phyloP scores from a whole-genome alignment of 257 asterid species.

The Solanum appendiculatum region DNA sequence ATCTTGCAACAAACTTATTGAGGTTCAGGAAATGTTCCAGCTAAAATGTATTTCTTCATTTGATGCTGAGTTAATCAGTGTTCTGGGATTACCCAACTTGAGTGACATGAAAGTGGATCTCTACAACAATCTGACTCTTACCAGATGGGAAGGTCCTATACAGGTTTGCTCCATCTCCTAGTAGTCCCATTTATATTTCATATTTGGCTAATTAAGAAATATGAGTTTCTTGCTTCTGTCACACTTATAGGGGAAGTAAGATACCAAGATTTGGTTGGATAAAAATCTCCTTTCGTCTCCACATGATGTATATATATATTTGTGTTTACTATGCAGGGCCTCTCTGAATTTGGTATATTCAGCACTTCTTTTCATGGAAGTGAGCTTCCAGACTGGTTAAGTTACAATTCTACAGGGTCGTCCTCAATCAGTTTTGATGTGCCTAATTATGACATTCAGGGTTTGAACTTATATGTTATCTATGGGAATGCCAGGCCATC shows the following conservation, averaged over 20 bases:
- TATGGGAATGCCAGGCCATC: neutral
- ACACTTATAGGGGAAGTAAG: neutral
- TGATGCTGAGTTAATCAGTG: neutral
- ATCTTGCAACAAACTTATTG: neutral
- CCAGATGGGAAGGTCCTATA: neutral
- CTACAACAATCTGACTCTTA: neutral
- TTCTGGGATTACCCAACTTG: neutral
- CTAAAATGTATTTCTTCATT: neutral
- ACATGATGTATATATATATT: neutral
- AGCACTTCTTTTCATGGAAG: neutral
- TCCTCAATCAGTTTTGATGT: neutral
- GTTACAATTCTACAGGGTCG: neutral
- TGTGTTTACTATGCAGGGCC: neutral
- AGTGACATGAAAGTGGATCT: neutral
- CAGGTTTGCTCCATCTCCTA: neutral
- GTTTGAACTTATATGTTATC: neutral
- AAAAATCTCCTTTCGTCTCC: too few relatives aligned
- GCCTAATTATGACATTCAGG: neutral
- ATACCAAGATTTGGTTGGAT: neutral
- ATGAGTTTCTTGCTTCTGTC: neutral
- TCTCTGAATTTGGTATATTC: conserved; percentile 1
- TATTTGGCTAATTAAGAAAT: neutral
- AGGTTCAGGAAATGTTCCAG: neutral
- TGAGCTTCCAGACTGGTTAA: neutral
- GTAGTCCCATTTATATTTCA: neutral